Base-by-base conservation (phyloP, 371 early-diverging fungal genomes). In the Mortierella sp. region DNA sequence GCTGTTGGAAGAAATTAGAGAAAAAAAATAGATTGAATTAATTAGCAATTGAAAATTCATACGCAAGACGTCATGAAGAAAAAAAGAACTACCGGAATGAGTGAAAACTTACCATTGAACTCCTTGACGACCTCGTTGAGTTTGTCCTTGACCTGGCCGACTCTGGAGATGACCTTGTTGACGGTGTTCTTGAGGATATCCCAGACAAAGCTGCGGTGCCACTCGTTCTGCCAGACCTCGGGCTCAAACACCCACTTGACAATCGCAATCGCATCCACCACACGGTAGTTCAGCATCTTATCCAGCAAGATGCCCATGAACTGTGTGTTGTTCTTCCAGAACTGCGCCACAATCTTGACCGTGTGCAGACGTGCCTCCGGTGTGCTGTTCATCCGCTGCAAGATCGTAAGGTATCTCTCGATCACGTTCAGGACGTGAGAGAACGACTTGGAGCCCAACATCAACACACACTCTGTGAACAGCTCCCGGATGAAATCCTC, bases 361-460 rank as follows among this genome's bases (percentile, higher is more conserved):
- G 95, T 94, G 65, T 94, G 93, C 31, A 92, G 74, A 58, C 90
- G 87, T 19, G 80, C 90, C 70, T 93, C 93, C 29, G 90, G 87
- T 7, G 89, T 88, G 10, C 77, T 66, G 80, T 93, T 94, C 43
- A 92, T 79, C 44, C 85, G 80, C 41, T 94, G 91, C 67, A 96
- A 85, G 16, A 95, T 87, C 24, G 89, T 86, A 64, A 95, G 80
- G 77, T 95, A 94, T 66, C 95, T 88, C 77, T 98, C 99, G 47
- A 97, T 91, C 10, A 96, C 94, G 77, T 95, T 96, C 76, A 98
- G 81, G 52, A 96, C 90, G 81, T 98, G 99, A 55, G 94, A 94
- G 89, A 98, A 97, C 85, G 95, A 95, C 86, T 98, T 97, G 86
- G 94, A 93, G 34, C 97, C 98, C 31, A 95, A 87, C 66, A 95